phyloP scores from a whole-genome alignment of 441 rosid species.

The Erodium trifolium region DNA sequence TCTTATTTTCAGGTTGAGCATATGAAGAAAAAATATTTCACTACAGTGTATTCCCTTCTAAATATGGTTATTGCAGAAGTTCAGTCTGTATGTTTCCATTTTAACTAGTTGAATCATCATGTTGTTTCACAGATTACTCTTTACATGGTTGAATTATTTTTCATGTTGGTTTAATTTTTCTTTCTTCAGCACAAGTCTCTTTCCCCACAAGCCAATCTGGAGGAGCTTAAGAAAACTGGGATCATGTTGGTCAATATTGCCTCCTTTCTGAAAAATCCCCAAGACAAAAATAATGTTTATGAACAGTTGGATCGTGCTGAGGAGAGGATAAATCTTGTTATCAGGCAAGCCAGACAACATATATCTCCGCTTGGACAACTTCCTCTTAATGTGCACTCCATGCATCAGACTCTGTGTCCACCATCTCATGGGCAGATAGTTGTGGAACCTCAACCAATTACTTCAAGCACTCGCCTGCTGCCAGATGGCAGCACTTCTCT shows the following conservation, averaged over 20 bases:
- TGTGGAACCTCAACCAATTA: background rate
- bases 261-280: slow-evolving; percentile 7
- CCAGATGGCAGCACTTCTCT: background rate
- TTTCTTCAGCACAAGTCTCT: slow-evolving; percentile 18
- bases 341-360: slow-evolving; percentile 10
- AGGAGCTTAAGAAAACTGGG: slow-evolving; percentile 8
- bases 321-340: slow-evolving; percentile 14
- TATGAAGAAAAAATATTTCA: slow-evolving; percentile 18
- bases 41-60: slow-evolving; percentile 8
- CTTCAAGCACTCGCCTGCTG: background rate
- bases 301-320: slow-evolving; percentile 17
- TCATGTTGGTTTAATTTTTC: background rate
- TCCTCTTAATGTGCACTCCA: slow-evolving; percentile 8
- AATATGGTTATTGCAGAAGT: slow-evolving; percentile 11
- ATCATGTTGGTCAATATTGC: background rate
- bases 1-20: slow-evolving; percentile 17
- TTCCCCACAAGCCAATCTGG: slow-evolving; percentile 17
- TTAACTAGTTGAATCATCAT: background rate
- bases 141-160: background rate
- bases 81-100: slow-evolving; percentile 13
- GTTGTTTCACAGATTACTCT: background rate
- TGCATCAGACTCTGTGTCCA: slow-evolving; percentile 11
- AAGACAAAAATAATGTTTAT: background rate
- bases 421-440: background rate
- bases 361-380: slow-evolving; percentile 13